Evolutionary conservation across 192 early-diverging fungal genomes (phyloP).

Genomic region (Backusella morwellensis): DNA sequence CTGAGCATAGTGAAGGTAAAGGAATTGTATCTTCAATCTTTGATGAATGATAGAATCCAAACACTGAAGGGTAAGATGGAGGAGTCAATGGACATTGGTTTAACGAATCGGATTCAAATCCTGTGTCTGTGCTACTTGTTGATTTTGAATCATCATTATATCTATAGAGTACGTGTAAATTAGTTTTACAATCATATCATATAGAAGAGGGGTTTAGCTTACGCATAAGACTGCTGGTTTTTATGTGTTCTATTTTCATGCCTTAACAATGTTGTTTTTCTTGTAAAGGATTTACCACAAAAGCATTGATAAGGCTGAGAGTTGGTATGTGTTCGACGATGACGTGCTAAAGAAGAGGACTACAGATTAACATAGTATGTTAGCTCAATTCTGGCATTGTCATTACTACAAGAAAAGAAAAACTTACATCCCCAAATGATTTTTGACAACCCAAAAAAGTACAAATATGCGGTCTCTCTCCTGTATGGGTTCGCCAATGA

Average conservation of each 20-base stretch:
- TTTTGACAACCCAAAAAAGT: conserved; percentile 57
- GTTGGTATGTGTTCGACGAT: conserved; percentile 11
- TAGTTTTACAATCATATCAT: too few relatives aligned
- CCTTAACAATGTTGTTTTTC: conserved; percentile 58
- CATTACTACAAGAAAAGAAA: neutral
- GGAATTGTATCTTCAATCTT: neutral
- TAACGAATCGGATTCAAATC: neutral
- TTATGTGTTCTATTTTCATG: conserved; percentile 31
- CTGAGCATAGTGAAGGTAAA: neutral
- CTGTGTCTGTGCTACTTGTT: neutral
- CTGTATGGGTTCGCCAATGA: conserved; percentile 71
- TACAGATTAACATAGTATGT: neutral
- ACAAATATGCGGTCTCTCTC: conserved; percentile 66
- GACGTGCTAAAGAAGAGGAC: neutral
- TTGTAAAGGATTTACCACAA: conserved; percentile 71
- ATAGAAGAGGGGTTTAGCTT: neutral
- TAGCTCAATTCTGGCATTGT: neutral
- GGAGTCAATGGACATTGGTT: neutral
- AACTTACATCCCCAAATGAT: neutral
- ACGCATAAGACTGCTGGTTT: neutral
- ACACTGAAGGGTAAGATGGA: neutral
- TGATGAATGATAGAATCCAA: neutral
- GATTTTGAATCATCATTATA: neutral
- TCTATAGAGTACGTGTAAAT: too few relatives aligned
- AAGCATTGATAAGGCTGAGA: conserved; percentile 31